phyloP scores from a whole-genome alignment of 192 early-diverging fungal species.

The Coemansia sp. region DNA sequence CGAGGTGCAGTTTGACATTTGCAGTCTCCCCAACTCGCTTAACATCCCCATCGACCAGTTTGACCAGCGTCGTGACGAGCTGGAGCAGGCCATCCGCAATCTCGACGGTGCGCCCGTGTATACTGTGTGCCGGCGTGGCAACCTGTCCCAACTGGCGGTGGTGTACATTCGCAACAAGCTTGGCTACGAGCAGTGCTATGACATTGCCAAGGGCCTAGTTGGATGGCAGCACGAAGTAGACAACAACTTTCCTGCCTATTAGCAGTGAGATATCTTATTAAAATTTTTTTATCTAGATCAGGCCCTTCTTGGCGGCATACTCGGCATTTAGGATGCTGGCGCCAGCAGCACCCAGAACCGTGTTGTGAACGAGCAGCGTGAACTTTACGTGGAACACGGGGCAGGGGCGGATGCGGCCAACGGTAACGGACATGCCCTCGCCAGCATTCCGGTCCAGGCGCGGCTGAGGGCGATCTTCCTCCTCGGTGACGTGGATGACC shows the following conservation, averaged over 20 bases:
- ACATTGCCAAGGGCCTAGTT: slow-evolving; percentile 81
- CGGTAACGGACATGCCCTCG: slow-evolving; percentile 87
- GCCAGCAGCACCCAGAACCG: slow-evolving; percentile 93
- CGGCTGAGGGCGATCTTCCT: slow-evolving; percentile 91
- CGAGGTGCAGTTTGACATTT: slow-evolving; percentile 82
- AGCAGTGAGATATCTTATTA: slow-evolving; percentile 8
- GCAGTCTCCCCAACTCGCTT: slow-evolving; percentile 66
- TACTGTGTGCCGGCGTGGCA: slow-evolving; percentile 85
- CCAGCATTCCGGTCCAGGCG: slow-evolving; percentile 85
- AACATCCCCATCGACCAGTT: slow-evolving; percentile 61
- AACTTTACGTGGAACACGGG: slow-evolving; percentile 92
- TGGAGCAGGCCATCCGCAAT: slow-evolving; percentile 42
- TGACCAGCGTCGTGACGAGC: slow-evolving; percentile 25
- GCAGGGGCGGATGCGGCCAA: slow-evolving; percentile 85
- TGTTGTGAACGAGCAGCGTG: slow-evolving; percentile 90
- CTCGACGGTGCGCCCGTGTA: slow-evolving; percentile 63
- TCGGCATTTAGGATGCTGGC: slow-evolving; percentile 94
- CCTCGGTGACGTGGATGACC: slow-evolving; percentile 68
- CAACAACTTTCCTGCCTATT: slow-evolving; percentile 79
- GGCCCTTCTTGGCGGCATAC: slow-evolving; percentile 82
- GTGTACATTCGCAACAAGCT: slow-evolving; percentile 64
- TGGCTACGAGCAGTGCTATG: slow-evolving; percentile 66
- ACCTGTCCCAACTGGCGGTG: slow-evolving; percentile 88
- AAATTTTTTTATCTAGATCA: slow-evolving; percentile 17
- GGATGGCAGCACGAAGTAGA: slow-evolving; percentile 78